Conservation (phyloP, 2,329 filamentous ascomycete genomes). For the Neocatenulostroma microsporum region DNA sequence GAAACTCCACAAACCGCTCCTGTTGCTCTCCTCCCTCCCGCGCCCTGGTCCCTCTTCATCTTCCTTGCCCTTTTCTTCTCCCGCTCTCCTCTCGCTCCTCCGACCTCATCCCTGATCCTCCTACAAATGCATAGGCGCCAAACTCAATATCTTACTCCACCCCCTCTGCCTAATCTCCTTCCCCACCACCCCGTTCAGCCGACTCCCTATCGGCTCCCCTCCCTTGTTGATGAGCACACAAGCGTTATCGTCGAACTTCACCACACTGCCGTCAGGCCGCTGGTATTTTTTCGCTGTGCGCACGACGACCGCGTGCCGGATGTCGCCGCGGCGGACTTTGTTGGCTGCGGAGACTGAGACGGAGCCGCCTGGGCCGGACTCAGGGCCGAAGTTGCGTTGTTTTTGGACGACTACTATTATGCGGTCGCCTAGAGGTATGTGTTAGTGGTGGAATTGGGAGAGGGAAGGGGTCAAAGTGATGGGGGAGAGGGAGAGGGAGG, state of each 20-base stretch:
- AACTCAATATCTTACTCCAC: conserved; percentile 96
- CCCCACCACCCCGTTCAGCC: conserved; percentile 84
- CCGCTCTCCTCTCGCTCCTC: no score
- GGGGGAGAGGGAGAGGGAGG: no score
- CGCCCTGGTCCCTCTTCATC: no score
- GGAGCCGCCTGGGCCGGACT: conserved; percentile 64
- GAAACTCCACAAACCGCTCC: no score
- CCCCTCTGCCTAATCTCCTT: conserved; percentile 82
- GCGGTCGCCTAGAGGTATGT: conserved; percentile 66
- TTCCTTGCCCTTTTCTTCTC: no score
- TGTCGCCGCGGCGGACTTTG: conserved; percentile 94
- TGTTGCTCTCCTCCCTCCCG: no score
- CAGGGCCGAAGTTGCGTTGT: conserved; percentile 68
- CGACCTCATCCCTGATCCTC: no score
- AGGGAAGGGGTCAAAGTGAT: conserved; percentile 2
- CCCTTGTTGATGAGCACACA: conserved; percentile 96
- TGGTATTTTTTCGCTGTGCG: conserved; percentile 83
- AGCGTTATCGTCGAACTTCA: conserved; percentile 95
- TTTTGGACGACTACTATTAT: conserved; percentile 98
- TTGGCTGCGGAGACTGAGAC: conserved; percentile 67
- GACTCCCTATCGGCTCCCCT: conserved; percentile 87
- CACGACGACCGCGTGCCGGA: conserved; percentile 91
- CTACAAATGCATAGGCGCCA: conserved; percentile 81
- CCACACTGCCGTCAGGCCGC: conserved; percentile 77
- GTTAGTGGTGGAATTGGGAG: conserved; percentile 1